These are phyloP conservation scores for Thielaviopsis populi DNA, from an alignment of 2,329 filamentous ascomycete genomes.

Conservation along the genomic window DNA sequence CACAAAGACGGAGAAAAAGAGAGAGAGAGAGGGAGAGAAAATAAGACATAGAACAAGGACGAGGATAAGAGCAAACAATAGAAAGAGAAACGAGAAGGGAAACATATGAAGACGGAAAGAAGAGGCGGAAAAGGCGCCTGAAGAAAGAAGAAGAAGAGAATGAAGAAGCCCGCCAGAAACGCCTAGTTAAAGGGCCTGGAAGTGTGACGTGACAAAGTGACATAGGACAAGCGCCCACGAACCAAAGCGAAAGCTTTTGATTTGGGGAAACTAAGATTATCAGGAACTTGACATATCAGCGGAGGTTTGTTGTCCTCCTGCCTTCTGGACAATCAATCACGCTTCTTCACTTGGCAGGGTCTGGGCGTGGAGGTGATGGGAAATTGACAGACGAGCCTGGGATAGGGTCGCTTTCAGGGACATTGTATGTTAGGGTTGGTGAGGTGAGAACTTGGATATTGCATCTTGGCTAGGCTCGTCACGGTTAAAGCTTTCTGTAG, in stretches of 20 bases:
- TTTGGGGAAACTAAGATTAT: background rate
- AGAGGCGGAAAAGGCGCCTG: background rate
- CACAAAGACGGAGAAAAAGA: too few relatives aligned
- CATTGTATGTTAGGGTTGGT: slow-evolving; percentile 1
- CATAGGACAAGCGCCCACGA: background rate
- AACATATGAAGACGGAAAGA: background rate
- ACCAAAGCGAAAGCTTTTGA: background rate
- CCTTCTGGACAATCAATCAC: background rate
- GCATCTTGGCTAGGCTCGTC: background rate
- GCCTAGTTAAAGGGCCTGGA: background rate
- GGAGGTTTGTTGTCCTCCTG: background rate
- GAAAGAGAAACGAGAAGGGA: background rate
- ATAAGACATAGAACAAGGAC: too few relatives aligned
- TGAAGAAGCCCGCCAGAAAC: background rate
- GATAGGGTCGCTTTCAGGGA: background rate
- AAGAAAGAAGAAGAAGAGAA: background rate
- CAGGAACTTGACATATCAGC: background rate
- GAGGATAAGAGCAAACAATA: too few relatives aligned
- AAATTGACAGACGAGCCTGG: background rate
- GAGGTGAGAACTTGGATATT: background rate
- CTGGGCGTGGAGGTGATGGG: background rate
- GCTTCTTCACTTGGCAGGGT: background rate
- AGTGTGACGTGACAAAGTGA: background rate
- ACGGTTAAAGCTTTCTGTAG: background rate
- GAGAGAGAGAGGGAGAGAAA: too few relatives aligned